These are phyloP conservation scores for Begonia fuchsioides DNA, from an alignment of 306 rosid species.

Conservation along the genomic window DNA sequence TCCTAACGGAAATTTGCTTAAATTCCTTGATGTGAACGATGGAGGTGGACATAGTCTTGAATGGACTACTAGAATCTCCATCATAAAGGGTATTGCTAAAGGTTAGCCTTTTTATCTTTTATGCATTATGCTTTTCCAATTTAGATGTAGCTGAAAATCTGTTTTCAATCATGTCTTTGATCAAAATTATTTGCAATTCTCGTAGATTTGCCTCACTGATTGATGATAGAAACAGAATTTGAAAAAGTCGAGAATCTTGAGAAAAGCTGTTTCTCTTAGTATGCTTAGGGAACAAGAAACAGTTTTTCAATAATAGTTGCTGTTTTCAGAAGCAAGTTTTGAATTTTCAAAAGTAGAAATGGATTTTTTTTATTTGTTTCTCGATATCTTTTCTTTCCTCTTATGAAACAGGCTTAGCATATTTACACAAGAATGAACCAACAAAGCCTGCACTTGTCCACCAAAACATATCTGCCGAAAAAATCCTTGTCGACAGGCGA, in stretches of 20 bases:
- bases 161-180: no score
- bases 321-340: no score
- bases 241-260: no score
- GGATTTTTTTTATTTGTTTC: no score
- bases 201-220: no score
- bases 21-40: slow-evolving; percentile 38
- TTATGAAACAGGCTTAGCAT: slow-evolving; percentile 47
- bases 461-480: slow-evolving; percentile 82
- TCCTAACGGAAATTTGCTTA: slow-evolving; percentile 42
- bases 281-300: no score
- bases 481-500: slow-evolving; percentile 64
- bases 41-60: slow-evolving; percentile 25
- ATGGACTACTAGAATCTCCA: slow-evolving; percentile 64
- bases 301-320: no score
- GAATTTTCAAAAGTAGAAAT: no score
- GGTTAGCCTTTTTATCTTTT: slow-evolving; percentile 44
- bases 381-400: no score
- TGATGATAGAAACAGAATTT: no score
- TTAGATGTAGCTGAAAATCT: not conserved
- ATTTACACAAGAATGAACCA: slow-evolving; percentile 52
- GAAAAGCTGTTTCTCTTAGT: no score
- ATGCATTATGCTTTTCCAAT: slow-evolving; percentile 13
- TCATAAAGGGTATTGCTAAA: slow-evolving; percentile 59
- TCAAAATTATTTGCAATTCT: no score
- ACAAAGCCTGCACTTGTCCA: slow-evolving; percentile 72